Conservation (phyloP, 2,329 filamentous ascomycete genomes). For the Fusarium sp. region DNA sequence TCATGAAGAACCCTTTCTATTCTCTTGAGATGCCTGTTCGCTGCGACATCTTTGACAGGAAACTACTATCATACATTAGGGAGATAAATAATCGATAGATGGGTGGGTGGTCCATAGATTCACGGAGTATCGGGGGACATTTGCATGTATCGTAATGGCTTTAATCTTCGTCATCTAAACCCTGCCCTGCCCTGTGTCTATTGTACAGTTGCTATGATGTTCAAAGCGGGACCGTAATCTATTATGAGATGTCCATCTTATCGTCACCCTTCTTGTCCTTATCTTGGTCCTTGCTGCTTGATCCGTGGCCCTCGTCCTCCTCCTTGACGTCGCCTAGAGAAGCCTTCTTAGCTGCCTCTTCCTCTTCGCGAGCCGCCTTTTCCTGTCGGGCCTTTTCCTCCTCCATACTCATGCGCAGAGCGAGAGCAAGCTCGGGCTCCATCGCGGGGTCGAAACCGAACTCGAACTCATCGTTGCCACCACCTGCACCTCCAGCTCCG, state of each 20-base stretch:
- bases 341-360: conserved; percentile 77
- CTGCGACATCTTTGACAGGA: conserved; percentile 94
- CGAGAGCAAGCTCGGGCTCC: conserved; percentile 93
- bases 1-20: conserved; percentile 99
- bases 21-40: conserved; percentile 97
- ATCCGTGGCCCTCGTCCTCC: conserved; percentile 69
- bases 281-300: conserved; percentile 75
- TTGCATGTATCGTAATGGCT: conserved; percentile 40
- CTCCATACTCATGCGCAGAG: conserved; percentile 96
- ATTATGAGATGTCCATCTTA: conserved; percentile 87
- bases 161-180: conserved; percentile 45
- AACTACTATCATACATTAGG: conserved; percentile 82
- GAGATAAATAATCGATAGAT: conserved; percentile 70
- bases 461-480: conserved; percentile 71
- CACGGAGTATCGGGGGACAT: conserved; percentile 20
- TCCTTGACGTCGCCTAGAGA: conserved; percentile 85
- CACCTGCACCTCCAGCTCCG: conserved; percentile 67
- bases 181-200: conserved; percentile 41
- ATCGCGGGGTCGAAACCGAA: conserved; percentile 91
- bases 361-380: conserved; percentile 81
- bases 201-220: conserved; percentile 50
- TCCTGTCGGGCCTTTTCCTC: conserved; percentile 96
- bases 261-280: conserved; percentile 77
- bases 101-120: conserved; percentile 14
- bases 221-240: conserved; percentile 46